These are phyloP conservation scores for Aspergillus campestris DNA, from an alignment of 495 filamentous ascomycete species.

Conservation along the genomic window DNA sequence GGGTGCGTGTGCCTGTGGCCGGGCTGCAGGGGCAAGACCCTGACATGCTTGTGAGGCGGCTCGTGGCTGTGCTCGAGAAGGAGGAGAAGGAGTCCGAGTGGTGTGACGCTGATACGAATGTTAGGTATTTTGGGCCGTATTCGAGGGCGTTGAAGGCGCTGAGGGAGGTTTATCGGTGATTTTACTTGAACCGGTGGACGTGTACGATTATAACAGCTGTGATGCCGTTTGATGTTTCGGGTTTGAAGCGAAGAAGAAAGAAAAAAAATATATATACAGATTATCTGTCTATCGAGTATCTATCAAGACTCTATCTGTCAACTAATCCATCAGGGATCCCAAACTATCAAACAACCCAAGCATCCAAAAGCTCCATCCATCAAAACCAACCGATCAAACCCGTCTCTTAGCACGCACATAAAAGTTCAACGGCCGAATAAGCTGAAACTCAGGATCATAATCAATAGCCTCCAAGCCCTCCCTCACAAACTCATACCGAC, in stretches of 20 bases:
- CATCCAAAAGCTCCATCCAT: too few species aligned
- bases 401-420: conserved; percentile 41
- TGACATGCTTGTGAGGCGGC: conserved; percentile 1
- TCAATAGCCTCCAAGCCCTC: conserved; percentile 34
- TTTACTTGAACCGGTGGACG: too few species aligned
- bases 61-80: conserved; percentile 11
- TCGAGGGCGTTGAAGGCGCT: conserved; percentile 15
- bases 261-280: too few species aligned
- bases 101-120: conserved; percentile 17
- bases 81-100: conserved; percentile 15
- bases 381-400: too few species aligned
- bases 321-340: too few species aligned
- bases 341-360: too few species aligned
- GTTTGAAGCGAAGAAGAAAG: too few species aligned
- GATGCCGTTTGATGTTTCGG: too few species aligned
- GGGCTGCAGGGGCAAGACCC: neutral
- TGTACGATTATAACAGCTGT: too few species aligned
- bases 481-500: conserved; percentile 41
- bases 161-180: conserved; percentile 3
- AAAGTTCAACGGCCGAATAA: conserved; percentile 46
- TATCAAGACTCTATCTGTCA: too few species aligned
- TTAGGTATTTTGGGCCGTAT: conserved; percentile 19
- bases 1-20: neutral
- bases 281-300: too few species aligned
- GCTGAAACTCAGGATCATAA: conserved; percentile 49